Conservation (phyloP, 371 early-diverging fungal genomes). For the Mucor saturninus region DNA sequence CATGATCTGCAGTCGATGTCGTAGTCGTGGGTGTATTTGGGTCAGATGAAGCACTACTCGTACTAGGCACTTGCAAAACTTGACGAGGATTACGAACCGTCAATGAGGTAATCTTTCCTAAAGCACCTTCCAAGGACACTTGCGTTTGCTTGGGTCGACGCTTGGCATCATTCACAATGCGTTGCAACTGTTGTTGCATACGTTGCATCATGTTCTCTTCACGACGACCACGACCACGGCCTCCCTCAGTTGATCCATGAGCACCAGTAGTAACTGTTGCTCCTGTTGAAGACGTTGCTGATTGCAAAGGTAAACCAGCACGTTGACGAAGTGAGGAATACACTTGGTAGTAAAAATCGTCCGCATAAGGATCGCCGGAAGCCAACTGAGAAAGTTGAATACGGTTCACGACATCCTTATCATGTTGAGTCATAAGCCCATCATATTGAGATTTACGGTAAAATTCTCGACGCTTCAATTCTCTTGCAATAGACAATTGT, state of each 20-base stretch:
- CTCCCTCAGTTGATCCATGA: constrained; percentile 10
- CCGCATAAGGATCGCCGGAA: constrained; percentile 86
- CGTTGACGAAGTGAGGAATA: constrained; percentile 78
- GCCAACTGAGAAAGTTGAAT: constrained; percentile 94
- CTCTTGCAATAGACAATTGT: constrained; percentile 39
- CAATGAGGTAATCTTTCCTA: constrained; percentile 90
- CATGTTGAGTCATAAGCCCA: constrained; percentile 90
- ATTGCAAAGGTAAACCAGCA: constrained; percentile 50
- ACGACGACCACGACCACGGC: constrained; percentile 39
- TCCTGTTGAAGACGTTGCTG: constrained; percentile 7
- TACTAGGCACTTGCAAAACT: constrained; percentile 66
- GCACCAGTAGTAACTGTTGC: neutral
- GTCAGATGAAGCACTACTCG: neutral
- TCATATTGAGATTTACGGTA: constrained; percentile 72
- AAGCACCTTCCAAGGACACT: constrained; percentile 92
- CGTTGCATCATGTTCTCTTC: constrained; percentile 68
- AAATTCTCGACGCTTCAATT: constrained; percentile 52
- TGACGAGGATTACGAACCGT: constrained; percentile 91
- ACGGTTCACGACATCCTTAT: constrained; percentile 90
- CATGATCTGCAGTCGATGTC: neutral
- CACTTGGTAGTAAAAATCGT: constrained; percentile 95
- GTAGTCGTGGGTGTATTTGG: neutral
- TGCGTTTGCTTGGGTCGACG: constrained; percentile 82
- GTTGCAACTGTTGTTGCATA: constrained; percentile 93
- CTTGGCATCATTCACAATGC: constrained; percentile 90